phyloP scores from a whole-genome alignment of 345 rosid genomes.

The Brassica rapa region DNA sequence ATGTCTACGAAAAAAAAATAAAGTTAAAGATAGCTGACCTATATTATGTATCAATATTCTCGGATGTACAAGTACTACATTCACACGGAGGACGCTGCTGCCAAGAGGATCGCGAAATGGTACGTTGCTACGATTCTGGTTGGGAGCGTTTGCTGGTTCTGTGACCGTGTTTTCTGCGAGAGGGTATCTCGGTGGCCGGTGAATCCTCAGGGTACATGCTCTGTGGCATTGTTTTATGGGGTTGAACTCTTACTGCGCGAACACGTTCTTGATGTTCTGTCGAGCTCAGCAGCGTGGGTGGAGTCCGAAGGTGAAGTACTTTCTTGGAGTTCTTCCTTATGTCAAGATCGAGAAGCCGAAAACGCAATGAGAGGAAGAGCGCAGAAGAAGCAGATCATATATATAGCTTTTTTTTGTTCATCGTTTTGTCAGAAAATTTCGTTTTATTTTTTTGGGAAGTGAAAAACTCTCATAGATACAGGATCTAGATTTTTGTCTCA shows the following conservation, averaged over 20 bases:
- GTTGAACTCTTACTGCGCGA: slow-evolving; percentile 82
- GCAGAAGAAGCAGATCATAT: slow-evolving; percentile 20
- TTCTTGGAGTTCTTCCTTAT: slow-evolving; percentile 67
- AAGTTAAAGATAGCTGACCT: no score
- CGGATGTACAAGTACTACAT: slow-evolving; percentile 96
- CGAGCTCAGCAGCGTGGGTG: slow-evolving; percentile 78
- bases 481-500: slow-evolving; percentile 24
- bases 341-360: slow-evolving; percentile 84
- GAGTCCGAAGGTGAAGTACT: slow-evolving; percentile 63
- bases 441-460: slow-evolving; percentile 29
- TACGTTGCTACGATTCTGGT: slow-evolving; percentile 61
- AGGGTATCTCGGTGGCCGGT: slow-evolving; percentile 60
- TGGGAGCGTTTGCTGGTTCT: slow-evolving; percentile 71
- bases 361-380: slow-evolving; percentile 43
- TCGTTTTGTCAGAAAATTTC: slow-evolving; percentile 28
- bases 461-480: slow-evolving; percentile 32
- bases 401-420: slow-evolving; percentile 36
- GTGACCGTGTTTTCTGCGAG: slow-evolving; percentile 67
- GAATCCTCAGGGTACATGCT: slow-evolving; percentile 90
- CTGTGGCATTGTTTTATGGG: slow-evolving; percentile 91
- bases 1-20: no score
- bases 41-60: background rate
- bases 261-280: slow-evolving; percentile 96
- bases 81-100: slow-evolving; percentile 61
- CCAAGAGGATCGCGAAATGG: slow-evolving; percentile 71